Evolutionary conservation across 306 rosid species (phyloP).

Genomic region (Neltuma alba): DNA sequence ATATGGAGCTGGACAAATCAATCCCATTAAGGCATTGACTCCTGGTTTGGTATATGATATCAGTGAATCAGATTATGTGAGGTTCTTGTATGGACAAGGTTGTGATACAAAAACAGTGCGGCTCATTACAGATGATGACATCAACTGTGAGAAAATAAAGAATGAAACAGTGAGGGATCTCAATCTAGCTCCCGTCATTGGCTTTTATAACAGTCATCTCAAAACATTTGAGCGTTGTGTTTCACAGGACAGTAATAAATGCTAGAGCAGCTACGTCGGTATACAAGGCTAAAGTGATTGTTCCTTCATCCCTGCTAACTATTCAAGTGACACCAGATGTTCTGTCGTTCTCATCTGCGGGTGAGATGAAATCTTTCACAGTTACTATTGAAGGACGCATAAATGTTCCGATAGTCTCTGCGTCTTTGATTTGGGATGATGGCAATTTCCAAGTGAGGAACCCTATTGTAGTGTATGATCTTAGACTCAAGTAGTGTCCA

Average conservation of each 20-base stretch:
- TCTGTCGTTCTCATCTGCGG: neutral
- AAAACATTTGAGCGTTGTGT: neutral
- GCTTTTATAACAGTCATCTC: neutral
- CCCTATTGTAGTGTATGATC: too few species aligned
- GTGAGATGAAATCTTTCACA: neutral
- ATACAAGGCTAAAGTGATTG: neutral
- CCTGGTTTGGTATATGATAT: constrained; percentile 33
- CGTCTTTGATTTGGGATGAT: constrained; percentile 29
- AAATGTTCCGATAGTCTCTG: neutral
- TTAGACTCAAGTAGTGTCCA: too few species aligned
- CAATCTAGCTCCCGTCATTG: constrained; percentile 50
- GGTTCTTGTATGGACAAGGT: constrained; percentile 46
- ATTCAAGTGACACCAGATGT: constrained; percentile 28
- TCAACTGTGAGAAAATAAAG: neutral
- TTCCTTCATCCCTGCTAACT: neutral
- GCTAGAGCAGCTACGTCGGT: neutral
- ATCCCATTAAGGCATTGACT: constrained; percentile 30
- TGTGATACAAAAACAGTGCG: neutral
- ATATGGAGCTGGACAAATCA: constrained; percentile 42
- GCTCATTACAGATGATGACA: neutral
- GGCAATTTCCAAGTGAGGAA: constrained; percentile 19
- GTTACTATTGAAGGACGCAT: constrained; percentile 3
- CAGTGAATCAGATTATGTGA: constrained; percentile 23
- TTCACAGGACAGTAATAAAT: neutral
- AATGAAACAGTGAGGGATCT: constrained; percentile 24